Evolutionary conservation across 208 protist genomes (phyloP).

Genomic region (Vickermania ingenoplastis): DNA sequence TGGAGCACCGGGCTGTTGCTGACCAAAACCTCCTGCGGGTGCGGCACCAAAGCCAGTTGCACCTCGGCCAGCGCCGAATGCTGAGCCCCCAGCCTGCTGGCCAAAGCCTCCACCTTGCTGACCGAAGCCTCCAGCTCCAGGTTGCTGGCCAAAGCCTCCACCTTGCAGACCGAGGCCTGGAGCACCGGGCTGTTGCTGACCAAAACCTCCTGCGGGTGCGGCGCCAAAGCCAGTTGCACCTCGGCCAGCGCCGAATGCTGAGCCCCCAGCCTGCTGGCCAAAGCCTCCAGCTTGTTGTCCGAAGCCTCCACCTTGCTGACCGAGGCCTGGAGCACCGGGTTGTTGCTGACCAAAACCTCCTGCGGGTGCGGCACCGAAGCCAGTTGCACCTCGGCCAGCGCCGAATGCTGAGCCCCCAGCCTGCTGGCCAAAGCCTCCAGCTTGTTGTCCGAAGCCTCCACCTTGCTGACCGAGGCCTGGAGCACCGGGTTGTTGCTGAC

Average conservation of each 20-base stretch:
- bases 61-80: too few species aligned
- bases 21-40: slow-evolving; percentile 35
- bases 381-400: too few species aligned
- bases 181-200: slow-evolving; percentile 14
- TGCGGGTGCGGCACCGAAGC: too few species aligned
- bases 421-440: too few species aligned
- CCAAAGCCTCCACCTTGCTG: slow-evolving; percentile 39
- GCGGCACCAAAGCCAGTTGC: too few species aligned
- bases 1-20: slow-evolving; percentile 10
- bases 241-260: too few species aligned
- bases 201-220: too few species aligned
- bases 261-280: slow-evolving; percentile 16
- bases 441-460: too few species aligned
- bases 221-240: too few species aligned
- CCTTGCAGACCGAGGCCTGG: too few species aligned
- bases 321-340: slow-evolving; percentile 16
- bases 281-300: slow-evolving; percentile 12
- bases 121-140: slow-evolving; percentile 30
- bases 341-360: slow-evolving; percentile 35
- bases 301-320: too few species aligned
- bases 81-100: slow-evolving; percentile 12
- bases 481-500: slow-evolving; percentile 14
- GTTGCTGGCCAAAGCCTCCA: slow-evolving; percentile 26
- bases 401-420: too few species aligned
- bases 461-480: slow-evolving; percentile 20